Evolutionary conservation across 352 stramenopile genomes (phyloP).

Genomic region (Phytophthora nicotianae): DNA sequence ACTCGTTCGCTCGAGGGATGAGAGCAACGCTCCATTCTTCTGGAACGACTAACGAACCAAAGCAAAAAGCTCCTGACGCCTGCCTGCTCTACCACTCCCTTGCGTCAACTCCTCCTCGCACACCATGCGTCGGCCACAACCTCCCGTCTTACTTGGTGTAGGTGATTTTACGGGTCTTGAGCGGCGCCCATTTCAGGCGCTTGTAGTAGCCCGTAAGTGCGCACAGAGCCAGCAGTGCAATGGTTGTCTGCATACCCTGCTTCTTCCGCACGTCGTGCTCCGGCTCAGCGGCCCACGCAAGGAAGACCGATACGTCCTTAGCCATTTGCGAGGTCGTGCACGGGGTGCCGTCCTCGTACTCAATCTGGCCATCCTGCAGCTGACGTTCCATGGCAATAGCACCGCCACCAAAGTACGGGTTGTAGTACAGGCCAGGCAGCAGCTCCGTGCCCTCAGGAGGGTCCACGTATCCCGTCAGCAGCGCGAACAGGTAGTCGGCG

Average conservation of each 20-base stretch:
- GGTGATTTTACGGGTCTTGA: conserved; percentile 98
- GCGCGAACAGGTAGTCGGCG: conserved; percentile 97
- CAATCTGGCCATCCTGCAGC: conserved; percentile 96
- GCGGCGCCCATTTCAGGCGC: conserved; percentile 96
- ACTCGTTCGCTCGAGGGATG: conserved; percentile 12
- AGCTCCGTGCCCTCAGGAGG: conserved; percentile 91
- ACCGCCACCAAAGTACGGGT: conserved; percentile 98
- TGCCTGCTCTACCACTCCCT: conserved; percentile 27
- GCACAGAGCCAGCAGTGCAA: conserved; percentile 91
- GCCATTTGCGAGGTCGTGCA: conserved; percentile 98
- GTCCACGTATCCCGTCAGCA: conserved; percentile 98
- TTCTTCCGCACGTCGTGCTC: conserved; percentile 99
- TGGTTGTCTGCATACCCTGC: conserved; percentile 94
- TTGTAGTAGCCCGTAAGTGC: conserved; percentile 98
- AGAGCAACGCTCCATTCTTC: conserved; percentile 25
- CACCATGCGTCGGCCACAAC: conserved; percentile 11
- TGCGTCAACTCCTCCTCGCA: conserved; percentile 9
- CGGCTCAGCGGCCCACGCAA: conserved; percentile 97
- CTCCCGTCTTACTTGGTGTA: conserved; percentile 94
- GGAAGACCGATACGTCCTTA: conserved; percentile 97
- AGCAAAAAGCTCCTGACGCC: conserved; percentile 17
- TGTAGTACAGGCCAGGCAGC: conserved; percentile 95
- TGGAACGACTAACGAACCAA: conserved; percentile 18
- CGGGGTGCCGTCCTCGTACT: conserved; percentile 97
- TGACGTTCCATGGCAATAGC: conserved; percentile 99